Base-by-base conservation (phyloP, 208 protist genomes). In the Leishmania martiniquensis region DNA sequence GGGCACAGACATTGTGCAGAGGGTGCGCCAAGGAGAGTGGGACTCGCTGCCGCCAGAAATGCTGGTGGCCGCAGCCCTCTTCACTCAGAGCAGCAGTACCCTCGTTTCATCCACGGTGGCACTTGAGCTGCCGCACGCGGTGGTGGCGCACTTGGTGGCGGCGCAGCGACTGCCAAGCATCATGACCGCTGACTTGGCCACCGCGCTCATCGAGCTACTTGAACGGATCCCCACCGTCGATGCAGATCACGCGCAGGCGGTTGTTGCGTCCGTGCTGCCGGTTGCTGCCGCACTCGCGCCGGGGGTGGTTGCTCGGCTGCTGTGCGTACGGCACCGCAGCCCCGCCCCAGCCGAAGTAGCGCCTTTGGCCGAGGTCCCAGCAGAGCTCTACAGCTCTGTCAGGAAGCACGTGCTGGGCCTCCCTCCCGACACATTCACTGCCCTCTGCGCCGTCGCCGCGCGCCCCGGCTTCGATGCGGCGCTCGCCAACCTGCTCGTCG, bases 401-500 rank as follows among this genome's bases (percentile, higher is more conserved):
- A 34, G 63, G 1, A 37, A 25, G 9, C n/a, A 76, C 47, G 52
- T 59, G 12, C 49, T 74, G 2, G 75, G 57, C 5, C 73, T 85
- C 2, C 42, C 73, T 3, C 57, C 73, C 0, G 76, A 75, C 45
- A 57, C 69, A 7, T 76, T 84, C 57, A 83, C 75, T 0, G 47
- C 63, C 12, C 77, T 84, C 0, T 84, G 82, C 65, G 44, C 7
- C 52, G 44, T 69, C 15, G 74, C 62, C n/a, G 54, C 68, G 13
- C 37, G 45, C 25, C 57, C 37, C 3, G 73, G 32, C 22, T 78
- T 90, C 55, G 67, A 81, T 1, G 49, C 75, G 7, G 66, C n/a
- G 17, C 66, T 90, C 6, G 65, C 80, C 15, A 75, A 86, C 44
- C 57, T 62, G 17, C 70, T 93, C 2, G 79, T 92, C 13, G 82